phyloP scores from a whole-genome alignment of 257 asterid species.

The Nicotiana paniculata region DNA sequence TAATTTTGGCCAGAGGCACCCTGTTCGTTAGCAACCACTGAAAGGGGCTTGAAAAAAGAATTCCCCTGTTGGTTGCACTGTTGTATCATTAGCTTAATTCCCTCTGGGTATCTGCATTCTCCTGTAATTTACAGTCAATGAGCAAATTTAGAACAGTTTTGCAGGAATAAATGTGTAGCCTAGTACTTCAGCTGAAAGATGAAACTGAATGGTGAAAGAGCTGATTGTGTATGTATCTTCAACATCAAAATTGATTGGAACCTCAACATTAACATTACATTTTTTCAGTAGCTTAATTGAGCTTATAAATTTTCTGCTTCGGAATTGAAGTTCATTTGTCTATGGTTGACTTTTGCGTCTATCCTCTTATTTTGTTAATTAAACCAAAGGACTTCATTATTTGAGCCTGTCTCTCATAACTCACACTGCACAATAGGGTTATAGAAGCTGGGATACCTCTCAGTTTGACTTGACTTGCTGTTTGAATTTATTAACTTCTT shows the following conservation, averaged over 20 bases:
- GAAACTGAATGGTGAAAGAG: conserved; percentile 55
- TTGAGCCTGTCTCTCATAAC: neutral
- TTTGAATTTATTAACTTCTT: neutral
- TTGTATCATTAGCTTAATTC: conserved; percentile 77
- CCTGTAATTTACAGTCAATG: conserved; percentile 67
- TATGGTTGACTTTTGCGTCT: neutral
- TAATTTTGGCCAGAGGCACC: conserved; percentile 22
- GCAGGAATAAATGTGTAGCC: conserved; percentile 82
- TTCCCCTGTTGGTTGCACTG: conserved; percentile 49
- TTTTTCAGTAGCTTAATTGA: conserved; percentile 26
- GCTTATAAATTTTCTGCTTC: neutral
- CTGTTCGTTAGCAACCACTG: conserved; percentile 37
- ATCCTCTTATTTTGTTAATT: neutral
- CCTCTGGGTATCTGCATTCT: conserved; percentile 35
- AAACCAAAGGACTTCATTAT: neutral
- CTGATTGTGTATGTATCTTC: conserved; percentile 58
- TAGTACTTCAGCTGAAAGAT: conserved; percentile 50
- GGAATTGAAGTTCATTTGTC: neutral
- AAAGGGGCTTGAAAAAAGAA: conserved; percentile 30
- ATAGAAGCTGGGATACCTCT: neutral
- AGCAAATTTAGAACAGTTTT: conserved; percentile 79
- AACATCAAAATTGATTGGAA: conserved; percentile 51
- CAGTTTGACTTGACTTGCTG: neutral
- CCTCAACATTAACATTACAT: conserved; percentile 46
- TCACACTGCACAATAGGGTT: neutral